These are phyloP conservation scores for Rhizopus stolonifer DNA, from an alignment of 371 early-diverging fungal genomes.

Conservation along the genomic window DNA sequence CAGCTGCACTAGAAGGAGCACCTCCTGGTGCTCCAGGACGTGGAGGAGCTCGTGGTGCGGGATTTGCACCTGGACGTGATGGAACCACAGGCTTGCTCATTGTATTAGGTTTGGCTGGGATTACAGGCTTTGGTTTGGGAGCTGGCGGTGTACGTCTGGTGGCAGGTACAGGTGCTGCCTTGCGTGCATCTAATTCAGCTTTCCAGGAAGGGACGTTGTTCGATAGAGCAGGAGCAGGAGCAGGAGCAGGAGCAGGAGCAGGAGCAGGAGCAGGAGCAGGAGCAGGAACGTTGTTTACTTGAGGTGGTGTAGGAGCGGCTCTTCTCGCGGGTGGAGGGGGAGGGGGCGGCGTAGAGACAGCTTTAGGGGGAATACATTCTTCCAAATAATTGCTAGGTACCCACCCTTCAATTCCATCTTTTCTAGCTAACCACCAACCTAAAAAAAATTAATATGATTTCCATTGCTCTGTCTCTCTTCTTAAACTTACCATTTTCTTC, in stretches of 20 bases:
- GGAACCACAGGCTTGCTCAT: constrained; percentile 50
- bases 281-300: neutral
- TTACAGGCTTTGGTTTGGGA: constrained; percentile 47
- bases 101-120: constrained; percentile 47
- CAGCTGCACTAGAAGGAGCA: constrained; percentile 42
- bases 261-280: neutral
- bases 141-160: constrained; percentile 49
- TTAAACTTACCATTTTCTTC: constrained; percentile 66
- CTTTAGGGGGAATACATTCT: constrained; percentile 37
- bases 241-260: constrained; percentile 1
- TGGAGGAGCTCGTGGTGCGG: constrained; percentile 47
- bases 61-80: constrained; percentile 42
- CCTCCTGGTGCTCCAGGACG: constrained; percentile 33
- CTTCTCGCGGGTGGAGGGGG: constrained; percentile 52
- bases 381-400: constrained; percentile 84
- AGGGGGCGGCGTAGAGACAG: constrained; percentile 40
- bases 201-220: constrained; percentile 55
- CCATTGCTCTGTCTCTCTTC: too few species aligned
- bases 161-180: constrained; percentile 51
- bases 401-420: constrained; percentile 78
- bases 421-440: constrained; percentile 83
- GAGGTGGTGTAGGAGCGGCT: constrained; percentile 25
- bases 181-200: constrained; percentile 53
- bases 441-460: constrained; percentile 4
- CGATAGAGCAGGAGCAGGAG: neutral